Evolutionary conservation across 176 grass and related monocot genomes (phyloP), one percentile per base, ranked within the genome.

Genomic region (Phoenix dactylifera): DNA sequence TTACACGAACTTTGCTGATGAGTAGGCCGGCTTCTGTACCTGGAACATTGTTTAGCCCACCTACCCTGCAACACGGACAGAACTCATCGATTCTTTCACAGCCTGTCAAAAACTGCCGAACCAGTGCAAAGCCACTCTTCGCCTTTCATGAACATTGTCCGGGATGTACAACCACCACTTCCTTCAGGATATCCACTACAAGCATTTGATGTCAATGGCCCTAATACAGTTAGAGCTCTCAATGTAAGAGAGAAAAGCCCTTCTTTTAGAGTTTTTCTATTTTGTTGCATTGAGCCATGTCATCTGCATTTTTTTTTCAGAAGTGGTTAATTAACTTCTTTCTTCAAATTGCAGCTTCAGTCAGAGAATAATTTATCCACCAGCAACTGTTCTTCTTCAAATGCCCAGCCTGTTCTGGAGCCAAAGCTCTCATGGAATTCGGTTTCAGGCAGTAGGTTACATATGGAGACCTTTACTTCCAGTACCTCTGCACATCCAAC

Each of bases 341-440:
- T 54, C 32, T 62, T 62, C 29, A 4, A 67, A 66, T 77, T 88
- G 44, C 82, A 97, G 92, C 72, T 70, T 77, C 92, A 90, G 60
- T 76, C 70, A 52, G 87, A 91, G 57, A 82, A 85, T 80, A 70
- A 71, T 55, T 55, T 87, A 62, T 35, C 62, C 55, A 63, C 75
- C 44, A 51, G 64, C 15, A 65, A 79, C 65, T 60, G 72, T 79
- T 85, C 72, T 20, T 20, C 20, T 64, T 55, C 81, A 50, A 89
- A 86, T 70, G 64, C 74, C 52, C 77, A 86, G 70, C 79, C 80
- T 39, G 86, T 73, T 74, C 52, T 58, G 55, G 86, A 87, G 32
- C 51, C 18, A 51, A 95, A 87, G 68, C 84, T 84, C n/a, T 50
- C 68, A 25, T 97, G 87, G 87, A 97, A 85, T 57, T 75, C 74